These are phyloP conservation scores for Lactifluus subvellereus DNA, from an alignment of 768 basidiomycete genomes.

Conservation along the genomic window DNA sequence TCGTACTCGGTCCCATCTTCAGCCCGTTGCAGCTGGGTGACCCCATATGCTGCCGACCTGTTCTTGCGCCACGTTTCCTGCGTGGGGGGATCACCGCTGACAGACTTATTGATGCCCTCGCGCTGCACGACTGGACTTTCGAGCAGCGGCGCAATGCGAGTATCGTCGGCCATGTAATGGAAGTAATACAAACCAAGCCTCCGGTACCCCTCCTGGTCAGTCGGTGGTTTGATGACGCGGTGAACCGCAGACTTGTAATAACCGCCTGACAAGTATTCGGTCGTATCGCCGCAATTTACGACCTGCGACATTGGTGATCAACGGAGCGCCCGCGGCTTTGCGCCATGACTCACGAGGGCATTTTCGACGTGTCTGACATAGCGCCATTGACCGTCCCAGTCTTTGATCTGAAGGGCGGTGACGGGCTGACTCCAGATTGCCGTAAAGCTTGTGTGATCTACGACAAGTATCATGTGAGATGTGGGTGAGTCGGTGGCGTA, in stretches of 20 bases:
- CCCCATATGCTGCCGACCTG: conserved; percentile 31
- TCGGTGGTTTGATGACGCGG: conserved; percentile 36
- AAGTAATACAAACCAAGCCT: conserved; percentile 37
- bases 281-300: conserved; percentile 34
- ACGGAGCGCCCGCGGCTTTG: not conserved
- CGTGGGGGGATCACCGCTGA: conserved; percentile 28
- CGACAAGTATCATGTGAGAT: not conserved
- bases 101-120: conserved; percentile 29
- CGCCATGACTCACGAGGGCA: conserved; percentile 29
- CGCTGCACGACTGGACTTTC: conserved; percentile 33
- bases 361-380: conserved; percentile 35
- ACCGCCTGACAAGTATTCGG: conserved; percentile 35
- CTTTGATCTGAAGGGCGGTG: conserved; percentile 34
- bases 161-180: conserved; percentile 31
- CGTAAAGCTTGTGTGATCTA: conserved; percentile 34
- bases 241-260: conserved; percentile 36
- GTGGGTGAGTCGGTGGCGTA: not conserved
- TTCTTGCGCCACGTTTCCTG: conserved; percentile 32
- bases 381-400: conserved; percentile 34
- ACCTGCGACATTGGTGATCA: conserved; percentile 30
- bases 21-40: conserved; percentile 29
- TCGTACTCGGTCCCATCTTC: conserved; percentile 33
- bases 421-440: conserved; percentile 38
- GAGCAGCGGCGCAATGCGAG: conserved; percentile 29
- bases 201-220: conserved; percentile 31